Conservation (phyloP, 2,329 filamentous ascomycete species). For the Purpureocillium takamizusanense region DNA sequence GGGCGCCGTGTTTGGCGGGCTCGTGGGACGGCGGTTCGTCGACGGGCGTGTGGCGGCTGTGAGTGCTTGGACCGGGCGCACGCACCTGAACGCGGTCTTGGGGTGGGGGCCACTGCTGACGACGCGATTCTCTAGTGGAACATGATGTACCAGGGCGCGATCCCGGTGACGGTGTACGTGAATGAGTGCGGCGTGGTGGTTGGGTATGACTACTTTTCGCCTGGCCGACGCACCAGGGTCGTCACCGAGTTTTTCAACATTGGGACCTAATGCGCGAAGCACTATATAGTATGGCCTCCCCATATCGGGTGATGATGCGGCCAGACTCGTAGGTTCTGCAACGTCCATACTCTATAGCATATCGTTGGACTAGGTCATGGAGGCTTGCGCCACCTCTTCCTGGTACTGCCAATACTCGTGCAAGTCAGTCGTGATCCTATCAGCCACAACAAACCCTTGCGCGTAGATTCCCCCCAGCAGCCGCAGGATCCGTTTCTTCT, state of each 20-base stretch:
- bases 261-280: too few species aligned
- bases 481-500: background rate
- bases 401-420: slow-evolving; percentile 10
- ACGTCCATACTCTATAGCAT: too few species aligned
- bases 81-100: too few species aligned
- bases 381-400: background rate
- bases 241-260: slow-evolving; percentile 21
- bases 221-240: slow-evolving; percentile 16
- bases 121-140: slow-evolving; percentile 24
- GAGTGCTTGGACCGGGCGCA: too few species aligned
- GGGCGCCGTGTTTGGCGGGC: slow-evolving; percentile 14
- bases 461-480: slow-evolving; percentile 8
- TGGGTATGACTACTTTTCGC: slow-evolving; percentile 26
- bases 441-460: slow-evolving; percentile 14
- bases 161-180: slow-evolving; percentile 26
- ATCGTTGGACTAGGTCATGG: too few species aligned
- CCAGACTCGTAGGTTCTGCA: too few species aligned
- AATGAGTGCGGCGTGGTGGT: slow-evolving; percentile 21
- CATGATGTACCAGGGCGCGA: slow-evolving; percentile 22
- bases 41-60: slow-evolving; percentile 15
- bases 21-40: slow-evolving; percentile 12
- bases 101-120: too few species aligned
- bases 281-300: too few species aligned
- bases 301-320: too few species aligned
- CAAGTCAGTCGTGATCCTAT: slow-evolving; percentile 12